phyloP scores from a whole-genome alignment of 768 basidiomycete genomes.

The Chalciporus sphaerocephalus region DNA sequence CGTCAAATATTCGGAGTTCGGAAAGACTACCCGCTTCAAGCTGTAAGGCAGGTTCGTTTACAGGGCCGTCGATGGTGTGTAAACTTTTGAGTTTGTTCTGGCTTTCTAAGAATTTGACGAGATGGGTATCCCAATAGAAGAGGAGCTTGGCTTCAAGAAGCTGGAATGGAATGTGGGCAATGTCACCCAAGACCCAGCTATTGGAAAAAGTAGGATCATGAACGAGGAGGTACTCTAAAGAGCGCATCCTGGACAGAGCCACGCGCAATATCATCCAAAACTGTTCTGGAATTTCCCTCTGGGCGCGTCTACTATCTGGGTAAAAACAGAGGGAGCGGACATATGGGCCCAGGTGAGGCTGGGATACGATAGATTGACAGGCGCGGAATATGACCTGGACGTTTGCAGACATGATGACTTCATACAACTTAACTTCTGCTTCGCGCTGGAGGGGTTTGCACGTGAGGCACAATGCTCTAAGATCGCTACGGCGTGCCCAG shows the following conservation, averaged over 20 bases:
- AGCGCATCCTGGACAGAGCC: slow-evolving; percentile 41
- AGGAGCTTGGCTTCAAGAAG: slow-evolving; percentile 47
- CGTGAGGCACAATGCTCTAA: slow-evolving; percentile 41
- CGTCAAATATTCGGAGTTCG: slow-evolving; percentile 42
- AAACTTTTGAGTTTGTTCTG: slow-evolving; percentile 43
- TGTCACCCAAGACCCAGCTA: slow-evolving; percentile 45
- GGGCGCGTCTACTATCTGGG: slow-evolving; percentile 29
- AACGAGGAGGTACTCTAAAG: slow-evolving; percentile 43
- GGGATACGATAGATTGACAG: slow-evolving; percentile 36
- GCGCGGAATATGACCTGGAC: slow-evolving; percentile 33
- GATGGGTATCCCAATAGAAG: slow-evolving; percentile 44
- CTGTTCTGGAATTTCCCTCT: slow-evolving; percentile 21
- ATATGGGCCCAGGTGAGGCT: slow-evolving; percentile 35
- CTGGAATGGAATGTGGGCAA: slow-evolving; percentile 39
- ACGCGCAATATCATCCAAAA: slow-evolving; percentile 45
- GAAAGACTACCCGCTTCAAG: slow-evolving; percentile 37
- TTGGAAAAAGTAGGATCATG: slow-evolving; percentile 37
- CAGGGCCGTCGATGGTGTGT: slow-evolving; percentile 28
- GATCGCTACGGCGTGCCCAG: slow-evolving; percentile 34
- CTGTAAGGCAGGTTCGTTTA: slow-evolving; percentile 17
- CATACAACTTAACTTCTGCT: slow-evolving; percentile 47
- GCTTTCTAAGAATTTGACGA: slow-evolving; percentile 45
- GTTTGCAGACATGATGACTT: slow-evolving; percentile 37
- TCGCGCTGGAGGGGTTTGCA: slow-evolving; percentile 45
- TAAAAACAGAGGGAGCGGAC: slow-evolving; percentile 44